Evolutionary conservation across 176 grass and related monocot species (phyloP), one percentile per base, ranked within the genome.

Genomic region (Otatea glauca): DNA sequence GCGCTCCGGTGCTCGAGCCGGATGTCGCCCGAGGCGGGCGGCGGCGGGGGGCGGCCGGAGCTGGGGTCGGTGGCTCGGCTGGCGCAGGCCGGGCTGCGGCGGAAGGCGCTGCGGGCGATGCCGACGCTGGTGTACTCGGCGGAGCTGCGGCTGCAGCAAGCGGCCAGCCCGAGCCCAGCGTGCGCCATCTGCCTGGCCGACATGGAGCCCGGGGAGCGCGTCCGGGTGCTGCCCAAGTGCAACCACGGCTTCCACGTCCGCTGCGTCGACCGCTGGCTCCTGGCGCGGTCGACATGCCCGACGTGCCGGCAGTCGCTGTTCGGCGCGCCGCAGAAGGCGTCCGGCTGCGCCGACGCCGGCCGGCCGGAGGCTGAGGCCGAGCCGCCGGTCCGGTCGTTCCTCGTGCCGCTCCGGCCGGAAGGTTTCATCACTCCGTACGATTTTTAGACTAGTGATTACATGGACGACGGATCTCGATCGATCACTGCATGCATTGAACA

Each of bases 161-260:
- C 84, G 21, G 50, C 7, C 3, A 49, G 71, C 47, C 27, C 41
- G 21, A 42, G 5, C 59, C 83, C 87, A 21, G 87, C 78, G 69
- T 96, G 93, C 44, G 83, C 81, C 37, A 85, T 96, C 65, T 96
- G 93, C 81, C 89, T 96, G 43, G 87, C 65, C 6, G 91, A 93
- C 54, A 66, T 96, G 70, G 86, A 62, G 53, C 37, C 73, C 3
- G 93, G 93, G 6, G 91, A 96, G 67, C 80, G 82, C 54, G 73
- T 96, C 63, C 53, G 91, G 58, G 81, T 96, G 78, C 86, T 96
- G 63, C 93, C 93, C 76, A 93, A 87, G 74, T 93, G 93, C 81
- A 78, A 66, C 87, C 91, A 96, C 25, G 91, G 86, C 47, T 96
- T 96, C 83, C 91, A 96, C 73, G 91, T 80, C 24, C 68, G 78